Evolutionary conservation across 1,284 basidiomycete species (phyloP).

Genomic region (Entoloma clypeatum): DNA sequence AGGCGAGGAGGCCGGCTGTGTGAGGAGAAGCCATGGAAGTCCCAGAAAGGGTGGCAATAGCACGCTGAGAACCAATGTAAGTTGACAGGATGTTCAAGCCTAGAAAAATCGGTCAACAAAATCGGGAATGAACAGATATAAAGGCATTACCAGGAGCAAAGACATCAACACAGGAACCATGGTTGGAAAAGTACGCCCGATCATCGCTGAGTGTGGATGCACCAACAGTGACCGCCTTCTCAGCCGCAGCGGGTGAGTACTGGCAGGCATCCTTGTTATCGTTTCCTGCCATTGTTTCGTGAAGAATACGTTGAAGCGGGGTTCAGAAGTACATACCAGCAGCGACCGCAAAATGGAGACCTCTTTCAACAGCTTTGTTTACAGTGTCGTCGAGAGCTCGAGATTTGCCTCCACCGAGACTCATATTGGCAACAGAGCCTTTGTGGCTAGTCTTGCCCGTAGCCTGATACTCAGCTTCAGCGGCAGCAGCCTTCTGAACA

Average conservation of each 20-base stretch:
- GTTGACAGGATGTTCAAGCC: constrained; percentile 80
- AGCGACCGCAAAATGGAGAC: constrained; percentile 94
- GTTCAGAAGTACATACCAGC: constrained; percentile 68
- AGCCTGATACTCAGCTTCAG: constrained; percentile 58
- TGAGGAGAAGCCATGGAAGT: constrained; percentile 74
- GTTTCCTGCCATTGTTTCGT: constrained; percentile 38
- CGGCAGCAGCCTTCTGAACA: constrained; percentile 49
- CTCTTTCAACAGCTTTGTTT: constrained; percentile 77
- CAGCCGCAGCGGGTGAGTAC: constrained; percentile 77
- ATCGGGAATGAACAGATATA: constrained; percentile 1
- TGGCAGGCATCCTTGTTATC: constrained; percentile 74
- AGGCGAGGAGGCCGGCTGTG: constrained; percentile 74
- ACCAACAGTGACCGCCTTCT: constrained; percentile 82
- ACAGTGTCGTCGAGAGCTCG: constrained; percentile 82
- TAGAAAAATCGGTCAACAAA: constrained; percentile 12
- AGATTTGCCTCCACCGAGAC: constrained; percentile 95
- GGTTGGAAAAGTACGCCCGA: constrained; percentile 88
- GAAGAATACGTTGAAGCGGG: neutral
- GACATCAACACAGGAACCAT: constrained; percentile 76
- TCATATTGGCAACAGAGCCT: constrained; percentile 98
- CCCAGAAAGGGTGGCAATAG: constrained; percentile 69
- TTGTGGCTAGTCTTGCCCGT: constrained; percentile 78
- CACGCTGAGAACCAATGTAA: constrained; percentile 56
- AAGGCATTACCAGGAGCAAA: constrained; percentile 66
- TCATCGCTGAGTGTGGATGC: constrained; percentile 80